phyloP scores from a whole-genome alignment of 1,284 basidiomycete genomes.

The Entoloma clypeatum region DNA sequence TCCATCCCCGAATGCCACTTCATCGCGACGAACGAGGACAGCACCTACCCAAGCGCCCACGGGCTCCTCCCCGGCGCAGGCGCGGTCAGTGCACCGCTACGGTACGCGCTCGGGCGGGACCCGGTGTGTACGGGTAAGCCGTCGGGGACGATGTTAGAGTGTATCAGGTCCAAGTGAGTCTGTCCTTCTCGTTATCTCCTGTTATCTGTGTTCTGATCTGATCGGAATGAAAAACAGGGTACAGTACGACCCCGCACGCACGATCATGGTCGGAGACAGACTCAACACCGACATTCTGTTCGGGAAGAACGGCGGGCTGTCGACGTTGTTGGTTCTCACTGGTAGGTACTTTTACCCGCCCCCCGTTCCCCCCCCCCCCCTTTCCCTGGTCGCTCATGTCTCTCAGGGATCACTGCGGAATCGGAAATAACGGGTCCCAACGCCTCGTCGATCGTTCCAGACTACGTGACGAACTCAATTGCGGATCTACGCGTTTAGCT shows the following conservation, averaged over 20 bases:
- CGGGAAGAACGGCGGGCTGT: constrained; percentile 80
- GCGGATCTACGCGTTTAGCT: constrained; percentile 64
- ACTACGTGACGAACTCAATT: constrained; percentile 76
- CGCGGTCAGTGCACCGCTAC: constrained; percentile 78
- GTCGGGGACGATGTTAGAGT: constrained; percentile 88
- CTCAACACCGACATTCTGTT: constrained; percentile 95
- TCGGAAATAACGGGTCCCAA: constrained; percentile 71
- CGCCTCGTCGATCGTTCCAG: constrained; percentile 69
- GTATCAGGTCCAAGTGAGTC: constrained; percentile 91
- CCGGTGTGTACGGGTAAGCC: constrained; percentile 92
- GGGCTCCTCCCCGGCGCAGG: constrained; percentile 89
- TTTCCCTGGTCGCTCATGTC: constrained; percentile 13
- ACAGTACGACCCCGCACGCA: constrained; percentile 77
- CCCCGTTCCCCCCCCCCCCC: constrained; percentile 7
- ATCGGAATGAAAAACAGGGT: constrained; percentile 55
- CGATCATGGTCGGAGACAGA: constrained; percentile 95
- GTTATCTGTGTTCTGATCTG: constrained; percentile 7
- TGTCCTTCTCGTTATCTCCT: constrained; percentile 3
- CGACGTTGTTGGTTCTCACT: constrained; percentile 91
- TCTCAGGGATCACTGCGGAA: constrained; percentile 67
- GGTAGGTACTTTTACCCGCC: constrained; percentile 58
- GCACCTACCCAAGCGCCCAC: constrained; percentile 79
- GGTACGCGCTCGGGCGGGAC: constrained; percentile 66
- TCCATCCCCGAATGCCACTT: constrained; percentile 80
- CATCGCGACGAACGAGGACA: constrained; percentile 91